Conservation (phyloP, 2,329 filamentous ascomycete species). For the Cladophialophora carrionii region DNA sequence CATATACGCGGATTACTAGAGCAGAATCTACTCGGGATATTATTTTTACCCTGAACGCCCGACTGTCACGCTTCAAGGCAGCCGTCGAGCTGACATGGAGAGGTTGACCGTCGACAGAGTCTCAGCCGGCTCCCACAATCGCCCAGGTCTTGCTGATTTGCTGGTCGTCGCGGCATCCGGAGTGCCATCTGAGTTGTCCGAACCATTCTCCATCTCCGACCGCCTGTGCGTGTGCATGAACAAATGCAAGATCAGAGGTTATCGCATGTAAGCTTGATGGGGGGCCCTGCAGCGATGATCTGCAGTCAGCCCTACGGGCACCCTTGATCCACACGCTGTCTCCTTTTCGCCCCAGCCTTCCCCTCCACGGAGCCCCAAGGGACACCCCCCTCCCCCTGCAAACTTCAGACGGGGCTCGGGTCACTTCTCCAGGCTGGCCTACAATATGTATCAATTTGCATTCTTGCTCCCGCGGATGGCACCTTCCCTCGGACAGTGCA, state of each 20-base stretch:
- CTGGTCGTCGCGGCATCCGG: not conserved
- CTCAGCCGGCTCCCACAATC: not conserved
- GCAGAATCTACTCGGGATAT: not conserved
- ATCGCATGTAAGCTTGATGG: constrained; percentile 23
- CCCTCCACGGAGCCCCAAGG: not conserved
- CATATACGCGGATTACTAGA: not conserved
- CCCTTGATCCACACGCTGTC: constrained; percentile 20
- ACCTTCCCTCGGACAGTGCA: not conserved
- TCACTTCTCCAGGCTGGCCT: not conserved
- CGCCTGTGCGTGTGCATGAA: constrained; percentile 18
- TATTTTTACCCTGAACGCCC: not conserved
- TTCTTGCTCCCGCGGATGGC: not conserved
- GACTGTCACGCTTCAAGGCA: not conserved
- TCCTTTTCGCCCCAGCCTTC: constrained; percentile 27
- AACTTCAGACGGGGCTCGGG: not conserved
- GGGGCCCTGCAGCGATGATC: constrained; percentile 28
- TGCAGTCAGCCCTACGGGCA: constrained; percentile 24
- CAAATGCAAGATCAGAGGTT: constrained; percentile 21
- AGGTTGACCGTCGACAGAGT: not conserved
- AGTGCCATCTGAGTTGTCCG: not conserved
- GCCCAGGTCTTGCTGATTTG: not conserved
- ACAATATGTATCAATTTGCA: not conserved
- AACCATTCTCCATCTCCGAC: not conserved
- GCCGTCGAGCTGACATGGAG: not conserved
- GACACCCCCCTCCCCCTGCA: not conserved